phyloP scores from a whole-genome alignment of 495 filamentous ascomycete genomes.

The Aspergillus diversus region DNA sequence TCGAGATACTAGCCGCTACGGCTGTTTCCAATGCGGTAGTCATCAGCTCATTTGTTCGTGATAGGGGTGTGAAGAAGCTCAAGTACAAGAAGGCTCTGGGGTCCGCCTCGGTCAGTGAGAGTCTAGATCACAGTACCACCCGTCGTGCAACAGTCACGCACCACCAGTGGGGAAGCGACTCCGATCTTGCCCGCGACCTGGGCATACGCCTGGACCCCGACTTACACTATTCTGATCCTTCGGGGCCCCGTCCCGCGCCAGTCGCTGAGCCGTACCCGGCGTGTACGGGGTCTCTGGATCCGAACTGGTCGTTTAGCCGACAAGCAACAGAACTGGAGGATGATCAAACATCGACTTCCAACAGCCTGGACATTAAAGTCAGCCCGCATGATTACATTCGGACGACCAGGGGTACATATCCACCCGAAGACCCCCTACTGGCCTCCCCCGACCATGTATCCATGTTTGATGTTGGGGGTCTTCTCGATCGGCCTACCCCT shows the following conservation, averaged over 20 bases:
- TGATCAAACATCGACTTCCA: conserved; percentile 32
- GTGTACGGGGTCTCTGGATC: conserved; percentile 34
- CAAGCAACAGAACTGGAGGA: conserved; percentile 28
- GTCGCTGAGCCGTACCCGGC: conserved; percentile 35
- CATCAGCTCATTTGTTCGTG: conserved; percentile 80
- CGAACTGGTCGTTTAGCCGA: conserved; percentile 38
- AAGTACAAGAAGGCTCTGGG: conserved; percentile 64
- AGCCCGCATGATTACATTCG: conserved; percentile 44
- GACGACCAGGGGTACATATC: conserved; percentile 32
- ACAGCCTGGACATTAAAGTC: conserved; percentile 40
- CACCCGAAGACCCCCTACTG: conserved; percentile 8
- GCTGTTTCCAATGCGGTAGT: conserved; percentile 77
- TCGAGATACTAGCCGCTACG: conserved; percentile 78
- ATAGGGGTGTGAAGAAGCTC: conserved; percentile 76
- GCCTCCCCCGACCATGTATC: conserved; percentile 38
- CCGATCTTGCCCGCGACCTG: conserved; percentile 72
- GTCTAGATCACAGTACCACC: conserved; percentile 52
- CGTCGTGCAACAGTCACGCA: conserved; percentile 56
- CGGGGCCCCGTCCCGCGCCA: conserved; percentile 44
- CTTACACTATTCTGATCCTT: conserved; percentile 46
- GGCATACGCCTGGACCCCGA: conserved; percentile 69
- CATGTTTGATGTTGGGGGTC: conserved; percentile 73
- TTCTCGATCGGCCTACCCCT: conserved; percentile 51
- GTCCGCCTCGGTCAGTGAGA: conserved; percentile 56
- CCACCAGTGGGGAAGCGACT: conserved; percentile 79